Base-by-base conservation (phyloP, 192 early-diverging fungal genomes). In the Coemansia sp. region DNA sequence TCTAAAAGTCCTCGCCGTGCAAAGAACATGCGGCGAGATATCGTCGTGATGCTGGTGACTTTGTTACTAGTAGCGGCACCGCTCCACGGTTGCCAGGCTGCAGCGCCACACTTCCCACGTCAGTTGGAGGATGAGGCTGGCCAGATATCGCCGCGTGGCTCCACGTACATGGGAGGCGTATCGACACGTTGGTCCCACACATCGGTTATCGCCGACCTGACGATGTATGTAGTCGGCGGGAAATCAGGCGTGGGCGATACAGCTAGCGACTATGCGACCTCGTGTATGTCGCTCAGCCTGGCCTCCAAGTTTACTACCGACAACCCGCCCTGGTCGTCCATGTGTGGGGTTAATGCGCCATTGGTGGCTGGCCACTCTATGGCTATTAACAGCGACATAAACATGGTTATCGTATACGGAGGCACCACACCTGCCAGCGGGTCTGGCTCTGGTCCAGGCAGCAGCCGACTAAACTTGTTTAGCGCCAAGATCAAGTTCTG, bases 191-290 rank as follows among this genome's bases (percentile, higher is more conserved):
- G 74, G 70, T 59, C 61, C 10, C 74, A 76, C 27, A 63, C 74
- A 2, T 81, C 79, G 27, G 65, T 65, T 3, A 73, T 81, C 7
- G 73, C 79, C 31, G 79, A 81, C 70, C 64, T 73, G 51, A 66
- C 74, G 29, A 69, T 81, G 48, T 81, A 81, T 57, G 68, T 81
- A 33, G 64, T 81, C 24, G 79, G 79, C 60, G 79, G 79, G 17
- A 75, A 73, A 24, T 16, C 21, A 27, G 51, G 60, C 37, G 44
- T 36, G 24, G 71, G 74, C 35, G 72, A 75, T 53, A 29, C 59
- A 10, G 41, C 48, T 11, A 27, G n/a, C 31, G 69, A 72, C 70
- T 81, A 72, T 46, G 74, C 73, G 36, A 16, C 59, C 3, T 21
- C 69, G 34, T 81, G 74, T 44, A 33, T 73, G 56, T 64, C 79